These are phyloP conservation scores for Corylus americana DNA, from an alignment of 306 rosid species.

Conservation along the genomic window DNA sequence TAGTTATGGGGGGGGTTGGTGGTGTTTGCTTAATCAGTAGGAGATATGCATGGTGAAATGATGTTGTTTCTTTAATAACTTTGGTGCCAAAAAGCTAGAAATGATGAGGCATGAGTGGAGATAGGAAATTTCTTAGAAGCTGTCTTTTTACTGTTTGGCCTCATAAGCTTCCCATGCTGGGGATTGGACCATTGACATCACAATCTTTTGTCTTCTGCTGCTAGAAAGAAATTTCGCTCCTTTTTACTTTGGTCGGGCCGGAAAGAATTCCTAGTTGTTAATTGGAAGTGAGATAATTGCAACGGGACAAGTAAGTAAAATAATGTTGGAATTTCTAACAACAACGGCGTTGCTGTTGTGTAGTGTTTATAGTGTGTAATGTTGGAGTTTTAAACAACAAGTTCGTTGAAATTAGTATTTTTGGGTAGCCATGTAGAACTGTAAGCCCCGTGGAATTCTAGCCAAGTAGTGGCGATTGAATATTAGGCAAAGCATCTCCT, in stretches of 20 bases:
- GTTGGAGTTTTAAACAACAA: too few relatives aligned
- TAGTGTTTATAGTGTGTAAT: slow-evolving; percentile 57
- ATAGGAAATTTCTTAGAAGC: slow-evolving; percentile 33
- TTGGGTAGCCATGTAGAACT: too few relatives aligned
- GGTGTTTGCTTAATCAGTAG: not conserved
- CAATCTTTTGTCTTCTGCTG: not conserved
- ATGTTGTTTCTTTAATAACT: not conserved
- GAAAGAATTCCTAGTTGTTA: not conserved
- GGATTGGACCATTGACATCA: not conserved
- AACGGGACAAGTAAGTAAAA: not conserved
- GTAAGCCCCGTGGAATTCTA: too few relatives aligned
- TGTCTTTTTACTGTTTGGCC: not conserved
- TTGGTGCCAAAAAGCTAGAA: not conserved
- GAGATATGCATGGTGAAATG: not conserved
- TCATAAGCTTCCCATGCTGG: not conserved
- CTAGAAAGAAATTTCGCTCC: not conserved
- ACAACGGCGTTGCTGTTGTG: slow-evolving; percentile 72
- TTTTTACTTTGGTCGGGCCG: not conserved
- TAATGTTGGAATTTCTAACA: not conserved
- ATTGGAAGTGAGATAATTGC: too few relatives aligned
- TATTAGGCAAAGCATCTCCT: too few relatives aligned
- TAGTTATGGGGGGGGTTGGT: too few relatives aligned
- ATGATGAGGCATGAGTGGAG: not conserved
- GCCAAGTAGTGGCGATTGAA: too few relatives aligned
- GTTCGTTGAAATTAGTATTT: too few relatives aligned